Evolutionary conservation across 2,329 filamentous ascomycete genomes (phyloP).

Genomic region (Pseudocercospora musae): DNA sequence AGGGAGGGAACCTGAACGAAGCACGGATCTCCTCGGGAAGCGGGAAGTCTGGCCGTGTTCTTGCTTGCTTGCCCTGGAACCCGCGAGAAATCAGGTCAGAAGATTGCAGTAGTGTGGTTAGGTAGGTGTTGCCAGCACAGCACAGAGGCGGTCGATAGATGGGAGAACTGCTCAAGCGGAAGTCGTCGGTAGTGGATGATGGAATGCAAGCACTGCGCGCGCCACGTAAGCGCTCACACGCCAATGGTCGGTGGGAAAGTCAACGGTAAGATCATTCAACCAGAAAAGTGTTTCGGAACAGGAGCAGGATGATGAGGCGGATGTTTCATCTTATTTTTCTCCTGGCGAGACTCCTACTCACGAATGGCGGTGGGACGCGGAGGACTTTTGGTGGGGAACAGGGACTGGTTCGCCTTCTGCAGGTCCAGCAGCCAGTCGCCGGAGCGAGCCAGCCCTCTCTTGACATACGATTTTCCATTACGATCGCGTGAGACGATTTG

Average conservation of each 20-base stretch:
- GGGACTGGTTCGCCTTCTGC: not conserved
- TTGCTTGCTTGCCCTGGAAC: not conserved
- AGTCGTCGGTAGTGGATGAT: not conserved
- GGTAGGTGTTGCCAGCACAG: not conserved
- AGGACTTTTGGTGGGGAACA: constrained; percentile 1
- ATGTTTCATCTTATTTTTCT: not conserved
- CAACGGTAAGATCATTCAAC: not conserved
- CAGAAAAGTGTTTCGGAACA: not conserved
- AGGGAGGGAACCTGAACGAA: not conserved
- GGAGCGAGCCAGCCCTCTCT: not conserved
- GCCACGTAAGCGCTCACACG: constrained; percentile 6
- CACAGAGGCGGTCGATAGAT: not conserved
- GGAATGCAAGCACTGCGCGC: not conserved
- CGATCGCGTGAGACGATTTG: not conserved
- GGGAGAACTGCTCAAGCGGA: not conserved
- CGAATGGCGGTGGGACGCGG: not conserved
- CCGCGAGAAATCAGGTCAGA: not conserved
- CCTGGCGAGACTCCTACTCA: not conserved
- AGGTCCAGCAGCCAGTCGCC: not conserved
- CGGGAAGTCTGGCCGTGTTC: not conserved
- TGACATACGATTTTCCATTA: not conserved
- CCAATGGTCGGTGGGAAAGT: not conserved
- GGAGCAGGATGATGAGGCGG: not conserved
- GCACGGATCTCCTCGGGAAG: constrained; percentile 4
- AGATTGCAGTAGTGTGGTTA: not conserved